These are phyloP conservation scores for Lentinula edodes DNA, from an alignment of 768 basidiomycete genomes.

Conservation along the genomic window DNA sequence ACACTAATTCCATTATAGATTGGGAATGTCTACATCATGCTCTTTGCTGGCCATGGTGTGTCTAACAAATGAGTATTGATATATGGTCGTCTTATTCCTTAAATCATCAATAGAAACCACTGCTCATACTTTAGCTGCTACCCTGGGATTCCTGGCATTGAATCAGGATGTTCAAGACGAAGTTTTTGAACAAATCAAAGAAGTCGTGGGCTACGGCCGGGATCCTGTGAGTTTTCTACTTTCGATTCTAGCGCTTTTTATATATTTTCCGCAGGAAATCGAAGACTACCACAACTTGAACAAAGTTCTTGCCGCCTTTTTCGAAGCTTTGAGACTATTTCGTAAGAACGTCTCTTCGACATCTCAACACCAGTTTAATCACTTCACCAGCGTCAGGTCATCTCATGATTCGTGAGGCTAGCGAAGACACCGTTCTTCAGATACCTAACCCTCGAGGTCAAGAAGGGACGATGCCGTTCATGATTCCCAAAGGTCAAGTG, in stretches of 20 bases:
- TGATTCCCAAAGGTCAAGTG: conserved; percentile 33
- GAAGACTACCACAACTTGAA: conserved; percentile 35
- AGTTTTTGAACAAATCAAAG: conserved; percentile 37
- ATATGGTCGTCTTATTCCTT: neutral
- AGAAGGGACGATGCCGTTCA: conserved; percentile 30
- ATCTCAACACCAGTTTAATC: neutral
- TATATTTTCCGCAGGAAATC: conserved; percentile 19
- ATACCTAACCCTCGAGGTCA: conserved; percentile 35
- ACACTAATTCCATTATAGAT: conserved; percentile 24
- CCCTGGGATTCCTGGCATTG: conserved; percentile 39
- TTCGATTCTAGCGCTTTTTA: neutral
- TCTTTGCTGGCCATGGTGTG: conserved; percentile 57
- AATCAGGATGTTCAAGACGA: conserved; percentile 44
- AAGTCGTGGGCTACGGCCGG: conserved; percentile 27
- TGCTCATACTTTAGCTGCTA: conserved; percentile 41
- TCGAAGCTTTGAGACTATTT: conserved; percentile 39
- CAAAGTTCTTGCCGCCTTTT: conserved; percentile 38
- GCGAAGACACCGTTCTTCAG: conserved; percentile 34
- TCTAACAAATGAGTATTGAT: neutral
- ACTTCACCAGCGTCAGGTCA: conserved; percentile 29
- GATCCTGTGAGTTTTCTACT: conserved; percentile 17
- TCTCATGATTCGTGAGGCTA: conserved; percentile 36
- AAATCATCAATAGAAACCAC: conserved; percentile 34
- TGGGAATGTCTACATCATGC: conserved; percentile 45
- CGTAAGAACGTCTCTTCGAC: conserved; percentile 25